phyloP scores from a whole-genome alignment of 441 rosid genomes.

The Syzygium malaccense region DNA sequence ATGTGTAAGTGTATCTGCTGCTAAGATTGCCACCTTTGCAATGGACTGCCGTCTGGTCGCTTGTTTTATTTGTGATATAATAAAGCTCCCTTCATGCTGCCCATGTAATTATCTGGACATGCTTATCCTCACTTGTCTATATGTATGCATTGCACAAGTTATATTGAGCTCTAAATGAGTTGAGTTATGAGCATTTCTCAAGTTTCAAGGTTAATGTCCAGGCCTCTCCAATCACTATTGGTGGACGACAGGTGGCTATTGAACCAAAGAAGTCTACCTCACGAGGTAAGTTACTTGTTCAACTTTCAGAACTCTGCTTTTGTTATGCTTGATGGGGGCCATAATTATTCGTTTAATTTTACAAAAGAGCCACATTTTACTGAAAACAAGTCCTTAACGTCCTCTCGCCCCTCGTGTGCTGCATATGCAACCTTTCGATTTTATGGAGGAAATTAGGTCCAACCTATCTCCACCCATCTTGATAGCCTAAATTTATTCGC shows the following conservation, averaged over 20 bases:
- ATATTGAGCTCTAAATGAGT: neutral
- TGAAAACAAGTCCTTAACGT: neutral
- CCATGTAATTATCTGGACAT: neutral
- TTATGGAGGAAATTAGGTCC: neutral
- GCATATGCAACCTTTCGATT: neutral
- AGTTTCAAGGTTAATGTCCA: constrained; percentile 12
- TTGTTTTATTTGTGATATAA: neutral
- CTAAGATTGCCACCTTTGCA: neutral
- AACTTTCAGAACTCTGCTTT: neutral
- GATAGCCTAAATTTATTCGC: neutral
- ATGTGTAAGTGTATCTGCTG: neutral
- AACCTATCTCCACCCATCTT: neutral
- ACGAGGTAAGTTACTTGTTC: constrained; percentile 58
- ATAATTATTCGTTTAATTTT: neutral
- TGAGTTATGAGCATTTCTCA: neutral
- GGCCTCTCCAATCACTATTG: constrained; percentile 85
- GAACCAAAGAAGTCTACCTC: constrained; percentile 88
- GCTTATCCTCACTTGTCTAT: neutral
- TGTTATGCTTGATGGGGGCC: neutral
- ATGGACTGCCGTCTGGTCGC: neutral
- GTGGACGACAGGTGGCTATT: constrained; percentile 60
- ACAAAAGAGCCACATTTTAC: neutral
- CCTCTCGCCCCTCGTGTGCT: neutral
- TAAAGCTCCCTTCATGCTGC: neutral
- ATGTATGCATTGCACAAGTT: neutral